Evolutionary conservation across 2,329 filamentous ascomycete species (phyloP), one percentile per base, ranked within the genome.

Genomic region (Leptographium lundbergii): DNA sequence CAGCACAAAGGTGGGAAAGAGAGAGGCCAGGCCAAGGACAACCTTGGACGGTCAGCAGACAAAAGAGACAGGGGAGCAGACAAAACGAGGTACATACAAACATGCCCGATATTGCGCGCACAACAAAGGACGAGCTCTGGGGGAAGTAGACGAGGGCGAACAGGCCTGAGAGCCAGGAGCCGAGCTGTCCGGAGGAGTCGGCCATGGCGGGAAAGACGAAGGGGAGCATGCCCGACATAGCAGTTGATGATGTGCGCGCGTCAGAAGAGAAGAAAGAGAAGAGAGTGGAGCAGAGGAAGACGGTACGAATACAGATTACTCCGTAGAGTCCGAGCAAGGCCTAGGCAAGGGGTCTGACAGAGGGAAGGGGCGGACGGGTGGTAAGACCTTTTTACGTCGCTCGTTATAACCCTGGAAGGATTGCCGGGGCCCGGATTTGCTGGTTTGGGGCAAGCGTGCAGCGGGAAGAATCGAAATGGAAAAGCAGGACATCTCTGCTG

Each of bases 1-100:
- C 34, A 81, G 67, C n/a, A 73, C 66, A 34, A 74, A 60, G 34
- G 80, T 67, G 2, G 80, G 80, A 0, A 77, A 60, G 50, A 75
- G 70, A 51, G 79, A 73, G 11, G 76, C 67, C 0, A 80, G 67
- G 42, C 77, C 75, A 25, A 80, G 68, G 3, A 69, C 69, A 57
- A 75, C 69, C 76, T 79, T 42, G 13, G 6, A 32, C 14, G 14
- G 39, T 25, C 42, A 45, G 42, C 42, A 45, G 19, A n/a, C 4
- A 45, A 3, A 45, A 22, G 42, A 22, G 39, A 19, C n/a, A 42
- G 13, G 3, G 14, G 11, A 19, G 11, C 36, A 27, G 7, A 17
- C 22, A 29, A 13, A 19, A 22, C 2, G 24, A 24, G 14, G 34
- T 22, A 59, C 62, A 0, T 27, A 65, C 64, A 61, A 65, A 65